These are phyloP conservation scores for Penicillium sp. DNA, from an alignment of 2,329 filamentous ascomycete species.

Conservation along the genomic window DNA sequence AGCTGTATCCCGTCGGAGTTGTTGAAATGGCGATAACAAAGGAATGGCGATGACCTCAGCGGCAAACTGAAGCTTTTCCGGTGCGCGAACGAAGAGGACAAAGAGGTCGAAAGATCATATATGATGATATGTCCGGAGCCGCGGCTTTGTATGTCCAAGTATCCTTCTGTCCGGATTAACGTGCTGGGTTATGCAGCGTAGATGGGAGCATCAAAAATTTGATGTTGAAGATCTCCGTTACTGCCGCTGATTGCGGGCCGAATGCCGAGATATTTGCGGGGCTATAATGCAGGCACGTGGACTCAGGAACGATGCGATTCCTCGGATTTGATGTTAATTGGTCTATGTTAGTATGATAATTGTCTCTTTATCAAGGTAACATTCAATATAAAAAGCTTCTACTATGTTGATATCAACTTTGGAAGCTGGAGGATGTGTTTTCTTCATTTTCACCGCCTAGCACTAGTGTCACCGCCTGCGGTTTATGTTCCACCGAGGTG, in stretches of 20 bases:
- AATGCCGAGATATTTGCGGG: slow-evolving; percentile 7
- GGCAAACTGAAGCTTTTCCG: neutral
- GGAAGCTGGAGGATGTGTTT: neutral
- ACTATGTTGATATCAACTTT: neutral
- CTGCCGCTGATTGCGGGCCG: slow-evolving; percentile 1
- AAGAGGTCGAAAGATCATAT: neutral
- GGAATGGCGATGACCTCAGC: neutral
- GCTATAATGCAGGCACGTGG: neutral
- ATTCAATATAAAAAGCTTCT: too few relatives aligned
- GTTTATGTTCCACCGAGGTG: slow-evolving; percentile 10
- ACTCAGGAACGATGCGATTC: neutral
- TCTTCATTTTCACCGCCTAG: slow-evolving; percentile 7
- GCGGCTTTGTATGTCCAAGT: slow-evolving; percentile 11
- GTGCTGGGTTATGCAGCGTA: slow-evolving; percentile 48
- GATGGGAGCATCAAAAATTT: slow-evolving; percentile 35
- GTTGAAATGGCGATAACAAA: neutral
- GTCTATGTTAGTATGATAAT: neutral
- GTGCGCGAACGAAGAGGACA: neutral
- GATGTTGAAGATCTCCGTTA: slow-evolving; percentile 8
- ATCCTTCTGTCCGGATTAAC: slow-evolving; percentile 23
- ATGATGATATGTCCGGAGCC: neutral
- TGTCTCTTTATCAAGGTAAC: neutral
- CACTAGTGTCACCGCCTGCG: slow-evolving; percentile 5
- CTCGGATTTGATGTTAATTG: neutral
- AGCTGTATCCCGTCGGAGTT: neutral